Evolutionary conservation across 345 rosid genomes (phyloP).

Genomic region (sweet orange (Citrus sinensis)): DVS_A1.0 CM039161.1:2950501-2951000

Average conservation of each 20-base stretch:
- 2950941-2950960: no score
- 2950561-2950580: conserved; percentile 97
- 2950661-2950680: background rate
- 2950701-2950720: conserved; percentile 98
- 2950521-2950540: conserved; percentile 99
- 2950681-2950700: conserved; percentile 44
- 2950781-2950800: conserved; percentile 97
- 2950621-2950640: background rate
- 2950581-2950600: conserved; percentile 98
- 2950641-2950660: background rate
- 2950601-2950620: background rate
- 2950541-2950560: conserved; percentile 97
- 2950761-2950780: background rate
- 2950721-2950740: conserved; percentile 97
- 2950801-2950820: conserved; percentile 99
- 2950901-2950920: conserved; percentile 85
- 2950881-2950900: conserved; percentile 97
- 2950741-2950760: conserved; percentile 31
- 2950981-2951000: background rate
- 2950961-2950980: no score
- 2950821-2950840: conserved; percentile 81
- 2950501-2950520: conserved; percentile 90
- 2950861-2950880: conserved; percentile 93
- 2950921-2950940: background rate
- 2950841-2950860: conserved; percentile 76